Percentiles rank a stretch among this genome's conserved stretches.
These are phyloP conservation scores for Lichtheimia ornata DNA, from an alignment of 371 early-diverging fungal genomes.

Conservation along the genomic window DNA sequence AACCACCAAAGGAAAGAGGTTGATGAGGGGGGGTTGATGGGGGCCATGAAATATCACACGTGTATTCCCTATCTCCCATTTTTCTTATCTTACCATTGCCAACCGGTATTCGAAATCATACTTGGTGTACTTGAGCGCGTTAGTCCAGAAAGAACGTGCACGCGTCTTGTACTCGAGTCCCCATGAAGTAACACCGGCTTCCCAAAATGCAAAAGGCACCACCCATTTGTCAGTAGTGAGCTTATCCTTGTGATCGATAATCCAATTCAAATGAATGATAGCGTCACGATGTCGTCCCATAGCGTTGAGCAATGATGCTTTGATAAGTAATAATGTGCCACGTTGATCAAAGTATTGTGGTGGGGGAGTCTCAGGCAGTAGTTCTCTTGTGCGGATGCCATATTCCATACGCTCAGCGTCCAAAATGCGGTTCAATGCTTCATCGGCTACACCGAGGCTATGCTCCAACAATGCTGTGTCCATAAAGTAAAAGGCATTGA, in stretches of 20 bases:
- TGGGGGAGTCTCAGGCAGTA: slow-evolving; percentile 45
- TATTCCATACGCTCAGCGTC: slow-evolving; percentile 50
- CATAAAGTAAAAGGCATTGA: slow-evolving; percentile 64
- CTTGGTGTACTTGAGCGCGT: slow-evolving; percentile 39
- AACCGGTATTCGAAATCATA: slow-evolving; percentile 53
- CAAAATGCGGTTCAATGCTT: slow-evolving; percentile 35
- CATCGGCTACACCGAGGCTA: slow-evolving; percentile 39
- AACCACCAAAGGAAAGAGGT: background rate
- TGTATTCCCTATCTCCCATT: background rate
- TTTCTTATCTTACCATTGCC: slow-evolving; percentile 36
- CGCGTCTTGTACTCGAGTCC: slow-evolving; percentile 45
- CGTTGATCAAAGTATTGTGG: slow-evolving; percentile 51
- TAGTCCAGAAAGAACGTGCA: slow-evolving; percentile 43
- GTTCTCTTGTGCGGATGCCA: slow-evolving; percentile 41
- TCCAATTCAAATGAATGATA: slow-evolving; percentile 60
- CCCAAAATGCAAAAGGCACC: slow-evolving; percentile 63
- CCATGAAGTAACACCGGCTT: slow-evolving; percentile 52
- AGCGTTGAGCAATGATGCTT: slow-evolving; percentile 40
- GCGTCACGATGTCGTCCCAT: slow-evolving; percentile 39
- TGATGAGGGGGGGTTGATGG: background rate
- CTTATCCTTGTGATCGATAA: slow-evolving; percentile 56
- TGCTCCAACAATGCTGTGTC: slow-evolving; percentile 35
- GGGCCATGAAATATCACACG: background rate
- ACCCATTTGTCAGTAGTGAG: slow-evolving; percentile 58
- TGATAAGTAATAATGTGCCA: slow-evolving; percentile 42